A percentile compares a stretch with the other conserved stretches of the same genome.
Evolutionary conservation across 441 rosid species (phyloP).

Genomic region (Pelargonium fulgidum): DNA sequence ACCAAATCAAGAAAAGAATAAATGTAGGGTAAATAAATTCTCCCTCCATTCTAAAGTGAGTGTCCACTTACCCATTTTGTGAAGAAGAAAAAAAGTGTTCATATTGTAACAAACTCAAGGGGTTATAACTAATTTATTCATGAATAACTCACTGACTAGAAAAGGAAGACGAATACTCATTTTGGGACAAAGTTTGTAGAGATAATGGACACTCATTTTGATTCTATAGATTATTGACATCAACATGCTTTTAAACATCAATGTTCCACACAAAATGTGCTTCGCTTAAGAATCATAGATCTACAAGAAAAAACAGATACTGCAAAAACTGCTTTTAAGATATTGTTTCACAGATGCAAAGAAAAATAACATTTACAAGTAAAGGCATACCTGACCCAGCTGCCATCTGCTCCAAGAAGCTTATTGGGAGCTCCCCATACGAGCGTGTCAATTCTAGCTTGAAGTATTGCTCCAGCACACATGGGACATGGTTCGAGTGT

Average conservation of each 20-base stretch:
- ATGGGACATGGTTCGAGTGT: conserved; percentile 96
- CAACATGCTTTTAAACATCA: neutral
- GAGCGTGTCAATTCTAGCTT: conserved; percentile 74
- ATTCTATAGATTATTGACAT: neutral
- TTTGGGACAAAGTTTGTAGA: too few relatives aligned
- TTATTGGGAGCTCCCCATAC: conserved; percentile 99
- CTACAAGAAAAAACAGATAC: neutral
- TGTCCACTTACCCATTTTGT: too few relatives aligned
- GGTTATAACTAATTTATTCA: too few relatives aligned
- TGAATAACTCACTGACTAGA: too few relatives aligned
- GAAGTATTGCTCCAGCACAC: conserved; percentile 99
- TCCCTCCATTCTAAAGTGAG: too few relatives aligned
- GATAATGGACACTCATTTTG: neutral
- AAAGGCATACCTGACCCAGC: conserved; percentile 71
- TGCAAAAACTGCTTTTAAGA: neutral
- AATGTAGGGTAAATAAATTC: too few relatives aligned
- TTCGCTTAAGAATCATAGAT: neutral
- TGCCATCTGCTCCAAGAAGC: conserved; percentile 98
- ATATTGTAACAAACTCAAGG: too few relatives aligned
- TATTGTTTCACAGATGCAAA: neutral
- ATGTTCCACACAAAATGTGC: neutral
- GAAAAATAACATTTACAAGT: conserved; percentile 6
- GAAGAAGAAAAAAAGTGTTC: too few relatives aligned
- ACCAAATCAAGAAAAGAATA: too few relatives aligned
- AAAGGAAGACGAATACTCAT: too few relatives aligned